A percentile compares a stretch with the other conserved stretches of the same genome.
Evolutionary conservation across 2,329 filamentous ascomycete genomes (phyloP).

Genomic region (Paracoccidioides brasiliensis): DNA sequence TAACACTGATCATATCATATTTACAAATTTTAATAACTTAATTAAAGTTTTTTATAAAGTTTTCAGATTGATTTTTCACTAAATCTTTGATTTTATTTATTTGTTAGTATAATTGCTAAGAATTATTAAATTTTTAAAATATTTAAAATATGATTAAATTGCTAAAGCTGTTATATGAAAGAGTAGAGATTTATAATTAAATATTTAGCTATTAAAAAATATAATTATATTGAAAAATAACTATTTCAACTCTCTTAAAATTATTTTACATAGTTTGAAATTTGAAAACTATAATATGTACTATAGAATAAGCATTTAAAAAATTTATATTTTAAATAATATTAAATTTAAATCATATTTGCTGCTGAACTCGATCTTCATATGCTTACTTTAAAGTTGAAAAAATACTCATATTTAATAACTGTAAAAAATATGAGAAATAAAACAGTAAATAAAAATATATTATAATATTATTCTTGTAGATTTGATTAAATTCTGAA

Average conservation of each 20-base stretch:
- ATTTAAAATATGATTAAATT: not conserved
- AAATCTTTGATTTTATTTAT: not conserved
- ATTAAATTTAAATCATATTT: constrained; percentile 1
- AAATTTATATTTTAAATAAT: constrained; percentile 1
- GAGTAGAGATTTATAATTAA: not conserved
- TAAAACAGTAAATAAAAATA: not conserved
- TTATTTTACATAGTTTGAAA: constrained; percentile 3
- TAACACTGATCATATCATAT: not conserved
- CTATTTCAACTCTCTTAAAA: constrained; percentile 1
- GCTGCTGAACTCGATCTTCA: not conserved
- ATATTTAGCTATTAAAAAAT: not conserved
- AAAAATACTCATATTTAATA: constrained; percentile 1
- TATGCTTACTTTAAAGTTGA: constrained; percentile 3
- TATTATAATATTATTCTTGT: not conserved
- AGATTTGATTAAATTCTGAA: no score
- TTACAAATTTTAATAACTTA: not conserved
- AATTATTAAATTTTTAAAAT: constrained; percentile 1
- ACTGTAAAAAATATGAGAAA: constrained; percentile 1
- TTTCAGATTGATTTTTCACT: not conserved
- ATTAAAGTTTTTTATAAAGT: not conserved
- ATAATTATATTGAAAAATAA: not conserved
- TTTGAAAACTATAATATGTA: not conserved
- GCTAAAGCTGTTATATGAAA: not conserved
- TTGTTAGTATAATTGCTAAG: not conserved
- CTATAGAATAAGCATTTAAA: constrained; percentile 1